Evolutionary conservation across 2,329 filamentous ascomycete genomes (phyloP).

Genomic region (Epichloe bromicola): DNA sequence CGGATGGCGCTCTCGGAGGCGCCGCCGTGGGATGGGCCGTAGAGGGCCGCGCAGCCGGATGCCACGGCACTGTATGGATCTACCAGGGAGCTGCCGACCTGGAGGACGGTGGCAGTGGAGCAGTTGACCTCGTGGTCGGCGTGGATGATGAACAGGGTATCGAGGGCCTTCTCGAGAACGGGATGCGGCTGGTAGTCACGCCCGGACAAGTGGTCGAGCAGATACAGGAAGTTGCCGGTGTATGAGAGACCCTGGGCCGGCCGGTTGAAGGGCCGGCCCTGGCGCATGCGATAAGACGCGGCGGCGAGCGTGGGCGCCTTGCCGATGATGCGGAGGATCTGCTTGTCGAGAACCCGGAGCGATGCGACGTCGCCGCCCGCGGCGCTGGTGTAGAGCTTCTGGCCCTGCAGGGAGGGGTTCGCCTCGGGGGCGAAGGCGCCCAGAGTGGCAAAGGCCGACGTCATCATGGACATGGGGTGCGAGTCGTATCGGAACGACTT

Average conservation of each 20-base stretch:
- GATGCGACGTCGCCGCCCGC: constrained; percentile 27
- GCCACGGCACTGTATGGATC: constrained; percentile 42
- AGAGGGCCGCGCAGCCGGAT: constrained; percentile 38
- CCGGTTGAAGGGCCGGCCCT: constrained; percentile 36
- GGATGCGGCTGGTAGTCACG: constrained; percentile 35
- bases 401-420: constrained; percentile 35
- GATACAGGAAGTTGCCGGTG: constrained; percentile 41
- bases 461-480: constrained; percentile 39
- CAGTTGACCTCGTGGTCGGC: constrained; percentile 48
- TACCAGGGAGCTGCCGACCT: constrained; percentile 41
- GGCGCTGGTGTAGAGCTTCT: constrained; percentile 35
- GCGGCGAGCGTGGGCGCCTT: constrained; percentile 38
- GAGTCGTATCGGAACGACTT: constrained; percentile 38
- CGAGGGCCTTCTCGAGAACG: constrained; percentile 35
- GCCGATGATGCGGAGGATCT: constrained; percentile 38
- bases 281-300: constrained; percentile 38
- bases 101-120: constrained; percentile 41
- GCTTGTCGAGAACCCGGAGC: constrained; percentile 33
- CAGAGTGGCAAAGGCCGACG: constrained; percentile 34
- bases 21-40: constrained; percentile 46
- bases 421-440: constrained; percentile 36
- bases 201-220: constrained; percentile 37
- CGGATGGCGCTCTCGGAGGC: constrained; percentile 44
- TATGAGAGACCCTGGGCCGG: constrained; percentile 35
- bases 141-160: constrained; percentile 41